phyloP scores from a whole-genome alignment of 1,284 basidiomycete genomes.

The Ceratobasidium sp. region DNA sequence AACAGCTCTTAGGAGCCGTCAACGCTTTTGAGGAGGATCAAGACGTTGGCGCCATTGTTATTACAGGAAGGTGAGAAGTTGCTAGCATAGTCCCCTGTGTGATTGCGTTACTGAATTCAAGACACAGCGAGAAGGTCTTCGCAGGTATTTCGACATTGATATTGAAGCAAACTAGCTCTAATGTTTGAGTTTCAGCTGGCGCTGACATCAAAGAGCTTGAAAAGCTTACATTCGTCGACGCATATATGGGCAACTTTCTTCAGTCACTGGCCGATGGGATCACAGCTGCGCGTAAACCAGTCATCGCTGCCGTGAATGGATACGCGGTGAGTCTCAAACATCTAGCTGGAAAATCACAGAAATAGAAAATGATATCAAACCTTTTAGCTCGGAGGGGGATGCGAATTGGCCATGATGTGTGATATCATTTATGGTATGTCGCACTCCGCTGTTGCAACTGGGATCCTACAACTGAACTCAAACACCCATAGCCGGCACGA shows the following conservation, averaged over 20 bases:
- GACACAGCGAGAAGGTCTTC: constrained; percentile 38
- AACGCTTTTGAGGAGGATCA: constrained; percentile 37
- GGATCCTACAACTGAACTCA: constrained; percentile 55
- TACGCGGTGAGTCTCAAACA: constrained; percentile 64
- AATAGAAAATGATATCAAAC: background rate
- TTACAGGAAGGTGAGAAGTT: constrained; percentile 36
- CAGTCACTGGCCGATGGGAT: constrained; percentile 65
- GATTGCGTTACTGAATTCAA: background rate
- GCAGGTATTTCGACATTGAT: constrained; percentile 20
- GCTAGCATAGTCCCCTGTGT: background rate
- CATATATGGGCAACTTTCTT: constrained; percentile 69
- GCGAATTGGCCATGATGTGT: constrained; percentile 72
- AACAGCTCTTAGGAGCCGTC: constrained; percentile 37
- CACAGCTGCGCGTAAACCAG: constrained; percentile 65
- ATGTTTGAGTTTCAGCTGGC: constrained; percentile 51
- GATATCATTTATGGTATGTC: constrained; percentile 46
- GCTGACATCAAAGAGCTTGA: constrained; percentile 57
- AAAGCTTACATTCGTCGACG: constrained; percentile 59
- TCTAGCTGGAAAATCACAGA: background rate
- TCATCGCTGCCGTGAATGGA: constrained; percentile 71
- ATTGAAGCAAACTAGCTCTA: background rate
- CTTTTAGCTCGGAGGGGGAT: constrained; percentile 69
- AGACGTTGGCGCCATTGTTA: constrained; percentile 44
- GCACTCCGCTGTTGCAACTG: background rate
- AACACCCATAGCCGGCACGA: constrained; percentile 67